A percentile compares a stretch with the other conserved stretches of the same genome.
Evolutionary conservation across 495 filamentous ascomycete species (phyloP).

Genomic region (Daldinia loculata): DNA sequence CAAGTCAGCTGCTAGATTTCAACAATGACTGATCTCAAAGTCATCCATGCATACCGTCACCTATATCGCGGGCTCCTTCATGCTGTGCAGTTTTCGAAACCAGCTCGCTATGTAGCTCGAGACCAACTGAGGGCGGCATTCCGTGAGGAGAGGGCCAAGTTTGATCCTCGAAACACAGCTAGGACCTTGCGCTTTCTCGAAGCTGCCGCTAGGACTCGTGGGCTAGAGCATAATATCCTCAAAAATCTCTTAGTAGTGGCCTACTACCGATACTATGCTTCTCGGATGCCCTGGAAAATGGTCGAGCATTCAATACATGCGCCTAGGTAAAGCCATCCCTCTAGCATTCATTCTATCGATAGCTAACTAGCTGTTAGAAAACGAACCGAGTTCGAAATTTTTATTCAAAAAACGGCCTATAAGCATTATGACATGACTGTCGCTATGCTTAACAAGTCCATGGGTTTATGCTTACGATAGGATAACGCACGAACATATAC

Average conservation of each 20-base stretch:
- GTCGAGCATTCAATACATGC: not conserved
- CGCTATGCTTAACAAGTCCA: conserved; percentile 74
- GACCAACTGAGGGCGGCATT: conserved; percentile 75
- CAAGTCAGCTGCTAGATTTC: too few relatives aligned
- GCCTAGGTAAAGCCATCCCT: conserved; percentile 6
- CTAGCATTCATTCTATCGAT: not conserved
- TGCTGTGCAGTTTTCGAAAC: conserved; percentile 81
- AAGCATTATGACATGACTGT: conserved; percentile 72
- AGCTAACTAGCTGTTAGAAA: conserved; percentile 22
- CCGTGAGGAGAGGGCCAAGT: conserved; percentile 64
- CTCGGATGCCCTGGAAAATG: conserved; percentile 6
- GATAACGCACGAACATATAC: not conserved
- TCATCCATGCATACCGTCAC: conserved; percentile 80
- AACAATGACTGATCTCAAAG: conserved; percentile 48
- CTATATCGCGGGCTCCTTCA: conserved; percentile 77
- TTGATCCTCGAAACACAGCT: conserved; percentile 66
- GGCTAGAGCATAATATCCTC: conserved; percentile 82
- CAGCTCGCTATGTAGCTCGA: conserved; percentile 72
- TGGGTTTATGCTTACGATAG: conserved; percentile 73
- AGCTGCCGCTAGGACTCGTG: conserved; percentile 68
- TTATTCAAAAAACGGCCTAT: conserved; percentile 46
- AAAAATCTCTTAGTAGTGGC: conserved; percentile 70
- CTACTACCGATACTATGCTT: conserved; percentile 20
- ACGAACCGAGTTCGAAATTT: not conserved
- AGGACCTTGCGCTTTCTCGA: conserved; percentile 83